phyloP scores from a whole-genome alignment of 352 stramenopile genomes.

The Peronospora belbahrii region DNA sequence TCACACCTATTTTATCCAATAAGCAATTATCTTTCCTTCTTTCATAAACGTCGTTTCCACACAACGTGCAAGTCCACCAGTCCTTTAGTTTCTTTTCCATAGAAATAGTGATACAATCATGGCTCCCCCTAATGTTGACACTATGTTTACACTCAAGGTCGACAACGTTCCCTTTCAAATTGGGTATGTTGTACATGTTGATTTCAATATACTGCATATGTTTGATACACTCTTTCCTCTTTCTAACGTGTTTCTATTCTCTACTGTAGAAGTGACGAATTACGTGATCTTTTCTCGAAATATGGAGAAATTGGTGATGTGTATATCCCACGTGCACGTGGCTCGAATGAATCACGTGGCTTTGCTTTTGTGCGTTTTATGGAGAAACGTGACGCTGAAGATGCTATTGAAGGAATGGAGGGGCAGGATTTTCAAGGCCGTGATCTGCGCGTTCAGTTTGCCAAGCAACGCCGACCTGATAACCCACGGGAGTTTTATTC shows the following conservation, averaged over 20 bases:
- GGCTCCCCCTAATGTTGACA: constrained; percentile 71
- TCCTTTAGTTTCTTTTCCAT: neutral
- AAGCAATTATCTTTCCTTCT: no score
- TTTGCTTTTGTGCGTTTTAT: constrained; percentile 87
- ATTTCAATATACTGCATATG: no score
- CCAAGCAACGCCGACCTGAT: constrained; percentile 66
- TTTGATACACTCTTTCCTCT: neutral
- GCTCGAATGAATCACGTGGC: constrained; percentile 67
- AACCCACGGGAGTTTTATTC: constrained; percentile 74
- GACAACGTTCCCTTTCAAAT: constrained; percentile 83
- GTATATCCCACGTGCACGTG: constrained; percentile 71
- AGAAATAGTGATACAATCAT: no score
- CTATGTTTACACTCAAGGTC: constrained; percentile 84
- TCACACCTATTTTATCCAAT: neutral
- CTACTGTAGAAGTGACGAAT: constrained; percentile 31
- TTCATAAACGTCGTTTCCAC: neutral
- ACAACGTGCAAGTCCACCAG: neutral
- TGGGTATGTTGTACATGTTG: constrained; percentile 33
- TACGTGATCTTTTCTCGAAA: constrained; percentile 65
- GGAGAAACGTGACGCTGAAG: constrained; percentile 83
- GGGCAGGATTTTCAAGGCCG: constrained; percentile 65
- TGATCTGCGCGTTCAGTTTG: constrained; percentile 67
- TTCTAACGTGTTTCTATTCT: neutral
- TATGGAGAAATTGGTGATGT: constrained; percentile 76
- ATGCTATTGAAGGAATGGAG: constrained; percentile 76